phyloP scores from a whole-genome alignment of 495 filamentous ascomycete genomes.

The Neurospora tetraspora region DNA sequence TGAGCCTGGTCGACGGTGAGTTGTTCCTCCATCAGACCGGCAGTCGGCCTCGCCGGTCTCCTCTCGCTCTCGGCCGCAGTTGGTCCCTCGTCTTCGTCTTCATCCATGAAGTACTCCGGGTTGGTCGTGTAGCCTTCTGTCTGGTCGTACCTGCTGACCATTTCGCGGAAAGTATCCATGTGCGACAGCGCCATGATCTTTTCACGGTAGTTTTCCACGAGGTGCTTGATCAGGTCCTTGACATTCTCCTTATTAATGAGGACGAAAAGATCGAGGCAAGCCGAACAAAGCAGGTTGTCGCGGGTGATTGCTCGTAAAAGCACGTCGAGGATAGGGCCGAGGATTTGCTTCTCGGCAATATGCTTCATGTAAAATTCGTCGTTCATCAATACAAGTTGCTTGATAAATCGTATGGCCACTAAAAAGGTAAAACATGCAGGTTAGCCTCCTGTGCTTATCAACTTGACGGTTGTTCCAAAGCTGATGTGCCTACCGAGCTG shows the following conservation, averaged over 20 bases:
- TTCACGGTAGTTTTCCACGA: slow-evolving; percentile 83
- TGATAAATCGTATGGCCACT: slow-evolving; percentile 94
- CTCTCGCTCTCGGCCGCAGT: slow-evolving; percentile 52
- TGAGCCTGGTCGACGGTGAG: slow-evolving; percentile 64
- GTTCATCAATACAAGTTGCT: slow-evolving; percentile 71
- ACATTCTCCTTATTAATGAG: slow-evolving; percentile 79
- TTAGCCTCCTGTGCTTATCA: not conserved
- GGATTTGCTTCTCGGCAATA: slow-evolving; percentile 71
- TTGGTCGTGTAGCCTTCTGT: slow-evolving; percentile 55
- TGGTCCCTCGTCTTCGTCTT: slow-evolving; percentile 41
- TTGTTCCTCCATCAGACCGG: slow-evolving; percentile 50
- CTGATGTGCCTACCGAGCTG: slow-evolving; percentile 60
- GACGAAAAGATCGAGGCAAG: slow-evolving; percentile 92
- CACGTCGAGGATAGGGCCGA: slow-evolving; percentile 81
- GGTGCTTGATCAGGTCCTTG: slow-evolving; percentile 69
- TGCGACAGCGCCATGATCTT: slow-evolving; percentile 71
- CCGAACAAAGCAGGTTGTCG: slow-evolving; percentile 93
- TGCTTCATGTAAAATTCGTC: slow-evolving; percentile 90
- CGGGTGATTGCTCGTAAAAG: slow-evolving; percentile 84
- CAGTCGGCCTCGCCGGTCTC: slow-evolving; percentile 22
- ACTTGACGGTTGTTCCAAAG: slow-evolving; percentile 1
- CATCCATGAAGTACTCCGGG: slow-evolving; percentile 41
- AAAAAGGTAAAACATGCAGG: not conserved
- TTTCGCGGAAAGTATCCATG: slow-evolving; percentile 71
- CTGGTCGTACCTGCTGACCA: slow-evolving; percentile 75